Conservation (phyloP, 768 basidiomycete species). For the Calvatia gigantea region DNA sequence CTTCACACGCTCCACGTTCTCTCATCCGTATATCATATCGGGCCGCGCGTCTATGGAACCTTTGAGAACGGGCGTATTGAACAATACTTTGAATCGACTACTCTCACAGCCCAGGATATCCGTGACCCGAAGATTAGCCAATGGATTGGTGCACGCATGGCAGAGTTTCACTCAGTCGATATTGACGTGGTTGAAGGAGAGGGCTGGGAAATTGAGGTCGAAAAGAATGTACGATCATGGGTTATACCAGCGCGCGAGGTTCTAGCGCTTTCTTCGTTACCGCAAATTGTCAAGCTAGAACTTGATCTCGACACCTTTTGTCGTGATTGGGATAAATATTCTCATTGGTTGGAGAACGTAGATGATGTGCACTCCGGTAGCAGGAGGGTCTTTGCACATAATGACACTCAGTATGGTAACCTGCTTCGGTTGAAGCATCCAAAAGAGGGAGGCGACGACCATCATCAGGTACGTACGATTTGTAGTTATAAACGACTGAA, state of each 20-base stretch:
- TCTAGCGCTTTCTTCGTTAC: conserved; percentile 55
- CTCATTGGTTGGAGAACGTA: conserved; percentile 61
- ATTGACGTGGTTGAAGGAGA: conserved; percentile 59
- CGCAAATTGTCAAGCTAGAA: conserved; percentile 40
- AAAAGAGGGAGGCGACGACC: conserved; percentile 58
- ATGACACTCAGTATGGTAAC: conserved; percentile 96
- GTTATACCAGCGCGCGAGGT: conserved; percentile 67
- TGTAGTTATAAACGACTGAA: too few relatives aligned
- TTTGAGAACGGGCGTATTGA: conserved; percentile 95
- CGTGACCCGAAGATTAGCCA: conserved; percentile 71
- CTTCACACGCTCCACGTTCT: conserved; percentile 86
- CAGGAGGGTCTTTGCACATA: conserved; percentile 80
- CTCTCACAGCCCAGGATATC: conserved; percentile 75
- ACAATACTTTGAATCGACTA: conserved; percentile 89
- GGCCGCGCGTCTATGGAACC: conserved; percentile 90
- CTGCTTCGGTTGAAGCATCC: conserved; percentile 65
- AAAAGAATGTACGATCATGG: conserved; percentile 73
- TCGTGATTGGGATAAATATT: conserved; percentile 64
- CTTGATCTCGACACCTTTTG: conserved; percentile 67
- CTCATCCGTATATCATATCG: conserved; percentile 84
- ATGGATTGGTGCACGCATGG: conserved; percentile 93
- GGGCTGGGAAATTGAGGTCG: conserved; percentile 55
- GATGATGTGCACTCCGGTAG: conserved; percentile 60
- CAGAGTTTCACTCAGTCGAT: conserved; percentile 92
- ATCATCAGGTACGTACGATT: conserved; percentile 69